A percentile compares a stretch with the other conserved stretches of the same genome.
Conservation (phyloP, 306 rosid genomes). For the Vicia faba region DNA sequence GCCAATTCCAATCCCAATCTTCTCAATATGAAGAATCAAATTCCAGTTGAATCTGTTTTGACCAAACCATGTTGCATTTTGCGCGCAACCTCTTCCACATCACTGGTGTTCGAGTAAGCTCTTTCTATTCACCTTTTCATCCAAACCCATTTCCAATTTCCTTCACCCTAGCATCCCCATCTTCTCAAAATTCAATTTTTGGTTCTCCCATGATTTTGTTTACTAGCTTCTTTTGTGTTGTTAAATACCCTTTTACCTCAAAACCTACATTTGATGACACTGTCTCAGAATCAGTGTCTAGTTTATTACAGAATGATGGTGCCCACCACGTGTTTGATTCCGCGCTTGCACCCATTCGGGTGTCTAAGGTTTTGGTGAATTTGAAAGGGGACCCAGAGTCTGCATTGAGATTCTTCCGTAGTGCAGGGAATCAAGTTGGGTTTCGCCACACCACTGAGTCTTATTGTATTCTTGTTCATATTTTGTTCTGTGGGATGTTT, state of each 20-base stretch:
- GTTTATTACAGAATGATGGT: slow-evolving; percentile 48
- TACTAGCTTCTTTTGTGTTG: slow-evolving; percentile 54
- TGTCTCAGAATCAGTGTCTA: slow-evolving; percentile 50
- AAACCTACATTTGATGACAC: slow-evolving; percentile 42
- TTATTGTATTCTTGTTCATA: slow-evolving; percentile 72
- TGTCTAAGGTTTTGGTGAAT: slow-evolving; percentile 60
- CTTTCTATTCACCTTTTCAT: slow-evolving; percentile 41
- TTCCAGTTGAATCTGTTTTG: slow-evolving; percentile 22
- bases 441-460: slow-evolving; percentile 64
- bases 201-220: slow-evolving; percentile 60
- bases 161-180: slow-evolving; percentile 24
- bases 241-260: slow-evolving; percentile 72
- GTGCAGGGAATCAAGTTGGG: slow-evolving; percentile 57
- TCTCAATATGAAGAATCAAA: slow-evolving; percentile 30
- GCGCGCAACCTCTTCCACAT: slow-evolving; percentile 60
- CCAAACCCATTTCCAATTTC: slow-evolving; percentile 37
- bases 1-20: neutral
- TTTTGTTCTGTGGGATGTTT: slow-evolving; percentile 66
- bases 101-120: slow-evolving; percentile 70
- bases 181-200: slow-evolving; percentile 42
- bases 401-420: slow-evolving; percentile 70
- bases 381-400: slow-evolving; percentile 61
- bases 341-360: slow-evolving; percentile 69
- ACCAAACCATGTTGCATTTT: slow-evolving; percentile 55
- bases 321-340: slow-evolving; percentile 53